Base-by-base conservation (phyloP, 2,329 filamentous ascomycete species). In the Proliferodiscus dingleyae region DNA sequence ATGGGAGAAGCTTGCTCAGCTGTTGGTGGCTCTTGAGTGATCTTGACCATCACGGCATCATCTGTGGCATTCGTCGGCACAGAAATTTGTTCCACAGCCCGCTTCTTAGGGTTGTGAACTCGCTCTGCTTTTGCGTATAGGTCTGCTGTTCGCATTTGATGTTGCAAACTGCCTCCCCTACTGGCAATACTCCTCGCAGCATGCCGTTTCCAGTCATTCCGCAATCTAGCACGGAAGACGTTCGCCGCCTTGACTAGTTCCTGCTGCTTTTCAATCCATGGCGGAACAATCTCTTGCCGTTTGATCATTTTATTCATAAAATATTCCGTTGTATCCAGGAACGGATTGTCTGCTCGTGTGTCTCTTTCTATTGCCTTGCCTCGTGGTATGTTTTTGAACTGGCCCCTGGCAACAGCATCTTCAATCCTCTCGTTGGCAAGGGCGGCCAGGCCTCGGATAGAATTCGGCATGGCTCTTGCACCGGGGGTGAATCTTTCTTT, bases 241-340 rank as follows among this genome's bases (percentile, higher is more conserved):
- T 73, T 75, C 1, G 83, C 77, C 0, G 86, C 77, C 49, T 79
- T 81, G 9, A 81, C 75, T 5, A 97, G 71, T 59, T 96, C 89
- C 63, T 97, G 91, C 65, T 98, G 93, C 68, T 96, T 97, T 67
- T 98, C 93, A 49, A 98, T 97, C 93, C 93, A 98, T 0, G 91
- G 91, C 1, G 93, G 93, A 1, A 95, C 88, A 49, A 97, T 87
- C 16, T 95, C 90, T 66, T 98, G 93, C 47, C 86, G 85, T 68
- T 96, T 87, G 52, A 98, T 96, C 71, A 97, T 96, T 68, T 94
- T 93, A 68, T 98, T 97, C 85, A 97, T 85, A 58, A 97, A 87
- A 64, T 96, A 96, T 66, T 97, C 91, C 0, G 93, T 97, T 0
- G 91, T 97, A 61, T 97, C 89, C 46, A 97, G 80, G 60, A 95